phyloP scores from a whole-genome alignment of 2,329 filamentous ascomycete genomes.

The Aurifilum marmelostoma region DNA sequence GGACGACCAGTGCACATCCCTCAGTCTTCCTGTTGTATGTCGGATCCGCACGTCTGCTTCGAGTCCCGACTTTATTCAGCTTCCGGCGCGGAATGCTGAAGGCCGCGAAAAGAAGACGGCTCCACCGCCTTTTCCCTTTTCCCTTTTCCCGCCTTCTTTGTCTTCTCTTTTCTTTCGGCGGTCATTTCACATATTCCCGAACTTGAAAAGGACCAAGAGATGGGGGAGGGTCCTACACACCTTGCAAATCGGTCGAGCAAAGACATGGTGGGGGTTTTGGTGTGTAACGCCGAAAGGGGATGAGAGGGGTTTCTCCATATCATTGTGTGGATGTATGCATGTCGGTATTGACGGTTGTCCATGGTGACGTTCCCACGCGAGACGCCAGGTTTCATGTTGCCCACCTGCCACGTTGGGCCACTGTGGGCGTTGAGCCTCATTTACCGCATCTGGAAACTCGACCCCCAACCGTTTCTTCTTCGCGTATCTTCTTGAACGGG shows the following conservation, averaged over 20 bases:
- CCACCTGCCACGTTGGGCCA: conserved; percentile 4
- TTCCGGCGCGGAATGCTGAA: not conserved
- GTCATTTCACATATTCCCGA: not conserved
- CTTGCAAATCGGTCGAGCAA: not conserved
- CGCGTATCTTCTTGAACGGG: not conserved
- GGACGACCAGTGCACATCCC: no score
- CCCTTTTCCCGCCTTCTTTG: no score
- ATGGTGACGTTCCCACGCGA: not conserved
- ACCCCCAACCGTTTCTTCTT: not conserved
- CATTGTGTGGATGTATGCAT: not conserved
- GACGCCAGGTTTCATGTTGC: not conserved
- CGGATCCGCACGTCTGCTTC: not conserved
- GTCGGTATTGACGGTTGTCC: not conserved
- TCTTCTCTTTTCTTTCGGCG: not conserved
- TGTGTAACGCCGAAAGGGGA: not conserved
- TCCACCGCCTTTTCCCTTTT: no score
- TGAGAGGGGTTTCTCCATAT: not conserved
- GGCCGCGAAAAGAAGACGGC: not conserved
- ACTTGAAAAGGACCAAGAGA: not conserved
- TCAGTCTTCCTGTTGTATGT: not conserved
- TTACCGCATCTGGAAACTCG: not conserved
- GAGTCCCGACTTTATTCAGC: not conserved
- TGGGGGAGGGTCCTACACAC: not conserved
- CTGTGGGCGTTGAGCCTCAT: conserved; percentile 7
- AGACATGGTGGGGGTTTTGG: no score